Evolutionary conservation across 2,329 filamentous ascomycete species (phyloP).

Genomic region (Phaeosphaeriaceae sp.): DNA sequence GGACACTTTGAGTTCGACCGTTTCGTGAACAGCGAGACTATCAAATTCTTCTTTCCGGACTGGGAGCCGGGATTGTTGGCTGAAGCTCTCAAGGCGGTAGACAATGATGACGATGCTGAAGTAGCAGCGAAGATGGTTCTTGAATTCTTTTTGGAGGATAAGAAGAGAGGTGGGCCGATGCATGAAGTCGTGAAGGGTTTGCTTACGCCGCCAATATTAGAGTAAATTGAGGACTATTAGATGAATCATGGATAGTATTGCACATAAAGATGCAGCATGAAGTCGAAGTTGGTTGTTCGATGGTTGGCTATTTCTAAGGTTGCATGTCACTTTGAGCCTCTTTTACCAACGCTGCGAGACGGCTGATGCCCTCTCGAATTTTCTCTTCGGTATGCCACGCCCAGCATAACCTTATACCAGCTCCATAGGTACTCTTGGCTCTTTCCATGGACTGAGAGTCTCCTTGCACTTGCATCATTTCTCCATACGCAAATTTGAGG

Average conservation of each 20-base stretch:
- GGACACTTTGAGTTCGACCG: not conserved
- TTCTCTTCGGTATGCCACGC: slow-evolving; percentile 20
- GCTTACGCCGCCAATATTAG: slow-evolving; percentile 24
- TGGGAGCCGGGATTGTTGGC: slow-evolving; percentile 29
- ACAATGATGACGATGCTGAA: slow-evolving; percentile 37
- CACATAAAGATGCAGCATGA: too few species aligned
- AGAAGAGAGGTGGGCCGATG: not conserved
- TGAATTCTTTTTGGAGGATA: slow-evolving; percentile 38
- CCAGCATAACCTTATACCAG: slow-evolving; percentile 21
- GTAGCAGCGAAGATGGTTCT: slow-evolving; percentile 42
- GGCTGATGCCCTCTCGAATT: slow-evolving; percentile 17
- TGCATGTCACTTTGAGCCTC: not conserved
- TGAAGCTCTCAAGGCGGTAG: slow-evolving; percentile 25
- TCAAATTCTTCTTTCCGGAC: slow-evolving; percentile 45
- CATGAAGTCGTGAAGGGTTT: slow-evolving; percentile 19
- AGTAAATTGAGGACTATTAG: not conserved
- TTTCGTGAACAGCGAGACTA: slow-evolving; percentile 15
- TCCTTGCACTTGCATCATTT: slow-evolving; percentile 64
- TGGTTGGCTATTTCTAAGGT: not conserved
- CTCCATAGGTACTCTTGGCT: slow-evolving; percentile 13
- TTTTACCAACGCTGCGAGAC: slow-evolving; percentile 12
- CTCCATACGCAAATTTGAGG: slow-evolving; percentile 69
- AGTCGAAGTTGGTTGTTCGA: too few species aligned
- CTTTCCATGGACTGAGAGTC: slow-evolving; percentile 10
- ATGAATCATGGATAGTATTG: not conserved